phyloP scores from a whole-genome alignment of 768 basidiomycete species.

The Amanita pallidorosea region DNA sequence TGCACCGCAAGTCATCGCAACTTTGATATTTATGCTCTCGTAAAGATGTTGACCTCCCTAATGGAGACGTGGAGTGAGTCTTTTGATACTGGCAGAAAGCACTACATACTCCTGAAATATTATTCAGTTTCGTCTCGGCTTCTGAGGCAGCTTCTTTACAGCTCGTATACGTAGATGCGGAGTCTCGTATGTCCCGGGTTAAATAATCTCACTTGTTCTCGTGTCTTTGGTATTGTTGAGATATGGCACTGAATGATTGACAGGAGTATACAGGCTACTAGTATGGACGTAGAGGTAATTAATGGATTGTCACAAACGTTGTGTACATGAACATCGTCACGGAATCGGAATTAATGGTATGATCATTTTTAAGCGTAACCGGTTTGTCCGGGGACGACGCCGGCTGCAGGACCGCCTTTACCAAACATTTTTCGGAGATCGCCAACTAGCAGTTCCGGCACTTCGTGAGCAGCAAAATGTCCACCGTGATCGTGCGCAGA shows the following conservation, averaged over 20 bases:
- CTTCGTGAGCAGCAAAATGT: constrained; percentile 48
- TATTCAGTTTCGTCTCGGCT: constrained; percentile 36
- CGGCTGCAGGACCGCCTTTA: constrained; percentile 35
- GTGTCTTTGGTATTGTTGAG: no score
- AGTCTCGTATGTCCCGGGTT: no score
- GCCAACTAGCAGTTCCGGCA: constrained; percentile 32
- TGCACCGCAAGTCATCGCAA: neutral
- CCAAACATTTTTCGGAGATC: constrained; percentile 51
- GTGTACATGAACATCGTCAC: no score
- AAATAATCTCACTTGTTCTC: no score
- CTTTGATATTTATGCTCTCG: neutral
- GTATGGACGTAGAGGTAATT: neutral
- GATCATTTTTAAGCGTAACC: constrained; percentile 21
- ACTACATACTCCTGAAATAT: neutral
- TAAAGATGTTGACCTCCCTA: neutral
- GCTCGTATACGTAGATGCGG: constrained; percentile 61
- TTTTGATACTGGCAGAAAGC: neutral
- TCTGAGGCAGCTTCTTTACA: constrained; percentile 32
- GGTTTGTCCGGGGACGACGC: constrained; percentile 30
- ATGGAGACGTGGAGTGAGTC: neutral
- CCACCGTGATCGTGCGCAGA: constrained; percentile 39
- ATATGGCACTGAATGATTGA: neutral
- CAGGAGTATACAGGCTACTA: neutral
- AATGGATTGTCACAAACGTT: no score
- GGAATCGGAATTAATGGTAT: no score